A percentile compares a stretch with the other conserved stretches of the same genome.
Evolutionary conservation across 768 basidiomycete genomes (phyloP).

Genomic region (Russula brevipes): DNA sequence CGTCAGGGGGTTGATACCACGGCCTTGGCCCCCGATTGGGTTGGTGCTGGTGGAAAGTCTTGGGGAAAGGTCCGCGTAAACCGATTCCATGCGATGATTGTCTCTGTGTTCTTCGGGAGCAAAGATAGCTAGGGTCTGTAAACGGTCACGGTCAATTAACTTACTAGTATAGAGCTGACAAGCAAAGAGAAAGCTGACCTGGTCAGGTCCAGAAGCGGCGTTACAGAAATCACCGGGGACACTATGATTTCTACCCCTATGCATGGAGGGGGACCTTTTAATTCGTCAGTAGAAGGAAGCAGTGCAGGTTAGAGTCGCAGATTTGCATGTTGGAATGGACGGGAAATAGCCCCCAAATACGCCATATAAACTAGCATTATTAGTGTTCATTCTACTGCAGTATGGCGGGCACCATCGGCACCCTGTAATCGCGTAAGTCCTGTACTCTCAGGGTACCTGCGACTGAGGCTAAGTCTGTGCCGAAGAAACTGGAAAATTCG

Average conservation of each 20-base stretch:
- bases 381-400: background rate
- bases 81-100: background rate
- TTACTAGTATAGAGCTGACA: too few species aligned
- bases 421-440: background rate
- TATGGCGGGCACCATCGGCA: background rate
- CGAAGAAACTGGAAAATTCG: background rate
- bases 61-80: background rate
- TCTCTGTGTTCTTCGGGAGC: background rate
- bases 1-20: background rate
- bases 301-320: background rate
- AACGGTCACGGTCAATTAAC: background rate
- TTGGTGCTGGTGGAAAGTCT: too few species aligned
- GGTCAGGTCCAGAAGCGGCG: background rate
- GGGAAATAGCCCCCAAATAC: background rate
- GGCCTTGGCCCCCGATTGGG: background rate
- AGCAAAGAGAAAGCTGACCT: background rate
- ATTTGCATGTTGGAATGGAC: background rate
- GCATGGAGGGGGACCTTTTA: background rate
- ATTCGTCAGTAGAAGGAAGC: background rate
- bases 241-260: too few species aligned
- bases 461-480: background rate
- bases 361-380: background rate
- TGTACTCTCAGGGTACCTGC: background rate
- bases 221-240: background rate
- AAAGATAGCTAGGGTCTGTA: background rate